Evolutionary conservation across 257 asterid species (phyloP).

Genomic region (Echites panduratus): DNA sequence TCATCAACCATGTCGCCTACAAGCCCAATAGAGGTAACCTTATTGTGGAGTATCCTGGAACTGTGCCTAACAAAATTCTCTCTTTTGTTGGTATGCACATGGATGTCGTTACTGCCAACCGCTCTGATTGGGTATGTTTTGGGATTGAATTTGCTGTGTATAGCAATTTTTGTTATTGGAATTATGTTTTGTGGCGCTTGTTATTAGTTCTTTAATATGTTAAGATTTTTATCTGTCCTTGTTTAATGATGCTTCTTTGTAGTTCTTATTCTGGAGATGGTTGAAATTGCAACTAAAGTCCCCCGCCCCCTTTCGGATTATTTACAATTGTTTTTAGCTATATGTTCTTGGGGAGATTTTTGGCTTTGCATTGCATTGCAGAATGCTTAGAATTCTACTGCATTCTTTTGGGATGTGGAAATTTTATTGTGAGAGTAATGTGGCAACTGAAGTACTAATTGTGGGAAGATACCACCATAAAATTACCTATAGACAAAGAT

Average conservation of each 20-base stretch:
- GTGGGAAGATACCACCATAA: neutral
- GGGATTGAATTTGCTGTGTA: neutral
- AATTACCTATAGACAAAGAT: neutral
- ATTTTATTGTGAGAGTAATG: neutral
- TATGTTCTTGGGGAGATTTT: neutral
- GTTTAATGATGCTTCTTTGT: neutral
- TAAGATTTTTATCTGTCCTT: neutral
- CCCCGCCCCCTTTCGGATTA: neutral
- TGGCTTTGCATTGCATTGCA: neutral
- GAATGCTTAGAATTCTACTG: neutral
- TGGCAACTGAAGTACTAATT: neutral
- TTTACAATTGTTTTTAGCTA: neutral
- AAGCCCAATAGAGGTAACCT: constrained; percentile 94
- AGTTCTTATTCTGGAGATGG: neutral
- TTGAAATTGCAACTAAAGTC: neutral
- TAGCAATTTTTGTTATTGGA: neutral
- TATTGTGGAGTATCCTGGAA: constrained; percentile 94
- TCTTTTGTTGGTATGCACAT: constrained; percentile 98
- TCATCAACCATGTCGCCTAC: constrained; percentile 68
- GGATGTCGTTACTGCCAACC: constrained; percentile 97
- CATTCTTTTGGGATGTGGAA: neutral
- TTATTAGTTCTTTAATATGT: neutral
- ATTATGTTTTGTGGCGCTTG: neutral
- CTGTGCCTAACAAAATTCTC: constrained; percentile 61
- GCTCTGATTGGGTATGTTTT: constrained; percentile 70